phyloP scores from a whole-genome alignment of 1,284 basidiomycete species.

The Inonotus obliquus region DNA sequence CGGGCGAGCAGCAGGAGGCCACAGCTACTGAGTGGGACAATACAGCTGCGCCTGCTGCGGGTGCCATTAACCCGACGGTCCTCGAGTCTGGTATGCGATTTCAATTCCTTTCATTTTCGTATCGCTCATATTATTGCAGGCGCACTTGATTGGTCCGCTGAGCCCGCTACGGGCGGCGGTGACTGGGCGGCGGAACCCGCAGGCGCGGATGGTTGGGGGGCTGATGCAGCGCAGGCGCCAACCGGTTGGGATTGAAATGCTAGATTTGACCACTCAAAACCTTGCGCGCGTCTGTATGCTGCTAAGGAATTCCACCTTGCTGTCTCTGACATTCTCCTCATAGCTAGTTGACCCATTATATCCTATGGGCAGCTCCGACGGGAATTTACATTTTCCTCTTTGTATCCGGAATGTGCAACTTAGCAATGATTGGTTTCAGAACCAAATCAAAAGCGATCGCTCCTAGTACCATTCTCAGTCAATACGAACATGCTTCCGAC shows the following conservation, averaged over 20 bases:
- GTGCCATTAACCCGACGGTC: constrained; percentile 74
- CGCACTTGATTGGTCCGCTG: constrained; percentile 83
- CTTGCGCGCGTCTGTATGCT: neutral
- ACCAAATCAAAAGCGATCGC: no score
- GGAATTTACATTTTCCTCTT: no score
- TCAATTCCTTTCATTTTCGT: neutral
- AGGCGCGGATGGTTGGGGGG: constrained; percentile 51
- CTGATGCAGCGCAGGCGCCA: constrained; percentile 39
- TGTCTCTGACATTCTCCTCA: neutral
- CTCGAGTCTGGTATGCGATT: constrained; percentile 56
- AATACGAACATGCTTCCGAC: no score
- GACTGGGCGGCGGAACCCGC: constrained; percentile 86
- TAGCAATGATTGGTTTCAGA: no score
- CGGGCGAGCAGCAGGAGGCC: constrained; percentile 49
- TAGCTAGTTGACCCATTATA: no score
- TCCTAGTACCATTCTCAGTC: no score
- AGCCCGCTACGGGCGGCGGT: constrained; percentile 44
- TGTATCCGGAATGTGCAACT: no score
- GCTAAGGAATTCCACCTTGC: neutral
- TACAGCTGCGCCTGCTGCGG: constrained; percentile 58
- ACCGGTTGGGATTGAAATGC: constrained; percentile 12
- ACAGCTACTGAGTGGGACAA: constrained; percentile 76
- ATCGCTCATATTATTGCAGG: constrained; percentile 34
- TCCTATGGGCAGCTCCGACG: no score
- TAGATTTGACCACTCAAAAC: neutral